phyloP scores from a whole-genome alignment of 2,329 filamentous ascomycete species.

The Aspergillus nomiae region DNA sequence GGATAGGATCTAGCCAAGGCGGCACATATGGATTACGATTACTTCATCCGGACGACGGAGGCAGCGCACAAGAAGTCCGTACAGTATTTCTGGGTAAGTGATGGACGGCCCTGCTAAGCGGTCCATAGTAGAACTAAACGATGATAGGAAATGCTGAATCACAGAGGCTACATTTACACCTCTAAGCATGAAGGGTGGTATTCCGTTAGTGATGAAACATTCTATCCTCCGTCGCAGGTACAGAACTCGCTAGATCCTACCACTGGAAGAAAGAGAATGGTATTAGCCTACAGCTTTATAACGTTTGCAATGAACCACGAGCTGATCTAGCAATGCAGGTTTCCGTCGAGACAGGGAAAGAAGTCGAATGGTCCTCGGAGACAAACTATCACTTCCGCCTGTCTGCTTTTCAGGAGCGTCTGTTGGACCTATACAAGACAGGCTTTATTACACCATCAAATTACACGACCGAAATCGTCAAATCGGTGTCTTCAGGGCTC shows the following conservation, averaged over 20 bases:
- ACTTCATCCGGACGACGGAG: constrained; percentile 93
- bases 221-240: constrained; percentile 78
- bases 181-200: constrained; percentile 94
- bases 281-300: constrained; percentile 30
- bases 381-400: constrained; percentile 93
- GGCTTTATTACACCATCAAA: constrained; percentile 77
- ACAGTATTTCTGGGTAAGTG: constrained; percentile 76
- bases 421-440: constrained; percentile 76
- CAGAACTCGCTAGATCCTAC: constrained; percentile 73
- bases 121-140: constrained; percentile 12
- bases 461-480: constrained; percentile 76
- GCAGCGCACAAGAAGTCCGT: constrained; percentile 79
- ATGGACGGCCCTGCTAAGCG: not conserved
- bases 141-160: constrained; percentile 65
- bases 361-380: constrained; percentile 93
- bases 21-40: constrained; percentile 73
- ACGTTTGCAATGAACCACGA: not conserved
- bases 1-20: constrained; percentile 64
- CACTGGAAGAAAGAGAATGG: constrained; percentile 81
- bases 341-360: constrained; percentile 82
- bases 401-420: constrained; percentile 74
- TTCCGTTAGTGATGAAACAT: constrained; percentile 93
- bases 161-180: constrained; percentile 78
- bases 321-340: constrained; percentile 41
- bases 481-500: constrained; percentile 74